These are phyloP conservation scores for Priceomyces castillae DNA, from an alignment of 805 yeast genomes.

Conservation along the genomic window DNA sequence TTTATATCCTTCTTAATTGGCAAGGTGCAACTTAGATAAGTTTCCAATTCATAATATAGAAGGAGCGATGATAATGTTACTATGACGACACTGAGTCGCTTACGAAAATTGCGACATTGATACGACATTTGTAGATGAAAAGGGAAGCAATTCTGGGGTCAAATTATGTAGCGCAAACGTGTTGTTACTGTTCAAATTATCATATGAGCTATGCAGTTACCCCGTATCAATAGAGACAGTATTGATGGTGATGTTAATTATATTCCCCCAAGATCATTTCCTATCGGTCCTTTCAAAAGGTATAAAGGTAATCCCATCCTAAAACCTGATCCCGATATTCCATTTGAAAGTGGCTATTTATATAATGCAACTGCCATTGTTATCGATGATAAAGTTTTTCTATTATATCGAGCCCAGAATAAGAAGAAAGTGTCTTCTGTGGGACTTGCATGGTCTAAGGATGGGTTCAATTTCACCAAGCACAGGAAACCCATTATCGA, in stretches of 20 bases:
- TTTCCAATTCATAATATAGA: neutral
- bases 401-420: constrained; percentile 41
- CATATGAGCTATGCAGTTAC: constrained; percentile 23
- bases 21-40: neutral
- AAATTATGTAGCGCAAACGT: neutral
- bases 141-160: neutral
- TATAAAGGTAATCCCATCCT: constrained; percentile 38
- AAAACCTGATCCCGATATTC: constrained; percentile 34
- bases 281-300: constrained; percentile 40
- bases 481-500: constrained; percentile 29
- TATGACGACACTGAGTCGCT: neutral
- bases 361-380: constrained; percentile 45
- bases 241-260: constrained; percentile 31
- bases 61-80: neutral
- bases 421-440: constrained; percentile 29
- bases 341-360: constrained; percentile 37
- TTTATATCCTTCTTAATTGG: neutral
- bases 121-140: constrained; percentile 1
- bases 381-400: constrained; percentile 32
- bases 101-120: neutral
- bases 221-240: constrained; percentile 24
- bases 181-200: neutral
- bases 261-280: constrained; percentile 33
- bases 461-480: constrained; percentile 33
- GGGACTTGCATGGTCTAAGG: constrained; percentile 42